These are phyloP conservation scores for Blepharisma undulans DNA, from an alignment of 169 alveolate species.

Conservation along the genomic window DNA sequence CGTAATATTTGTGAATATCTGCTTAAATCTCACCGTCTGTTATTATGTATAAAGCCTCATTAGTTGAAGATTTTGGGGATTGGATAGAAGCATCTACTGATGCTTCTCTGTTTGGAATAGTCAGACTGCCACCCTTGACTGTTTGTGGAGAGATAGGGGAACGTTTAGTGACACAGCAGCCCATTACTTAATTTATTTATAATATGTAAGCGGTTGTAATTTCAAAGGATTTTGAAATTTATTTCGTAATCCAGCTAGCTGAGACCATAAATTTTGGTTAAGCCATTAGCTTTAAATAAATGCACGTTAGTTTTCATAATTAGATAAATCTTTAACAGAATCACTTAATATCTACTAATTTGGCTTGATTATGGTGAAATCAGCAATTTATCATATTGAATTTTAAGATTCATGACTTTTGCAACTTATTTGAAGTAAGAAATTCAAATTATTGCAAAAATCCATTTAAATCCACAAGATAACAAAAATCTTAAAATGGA, in stretches of 20 bases:
- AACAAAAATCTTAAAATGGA: not conserved
- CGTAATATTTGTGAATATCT: conserved; percentile 14
- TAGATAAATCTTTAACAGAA: not conserved
- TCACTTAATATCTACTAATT: not conserved
- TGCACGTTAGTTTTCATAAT: not conserved
- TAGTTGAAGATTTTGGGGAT: not conserved
- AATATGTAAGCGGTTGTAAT: not conserved
- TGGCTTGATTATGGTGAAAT: too few species aligned
- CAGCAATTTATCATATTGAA: not conserved
- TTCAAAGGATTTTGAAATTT: not conserved
- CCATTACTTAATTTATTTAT: not conserved
- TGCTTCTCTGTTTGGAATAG: not conserved
- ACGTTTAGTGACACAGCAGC: not conserved
- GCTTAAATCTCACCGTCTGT: not conserved
- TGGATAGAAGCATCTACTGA: not conserved
- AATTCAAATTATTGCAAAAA: not conserved
- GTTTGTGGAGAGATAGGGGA: not conserved
- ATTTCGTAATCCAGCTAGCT: not conserved
- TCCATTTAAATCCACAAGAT: not conserved
- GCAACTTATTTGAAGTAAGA: not conserved
- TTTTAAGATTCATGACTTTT: not conserved
- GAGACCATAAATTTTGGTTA: too few species aligned
- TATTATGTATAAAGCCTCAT: not conserved
- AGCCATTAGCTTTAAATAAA: not conserved
- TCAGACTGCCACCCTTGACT: not conserved